phyloP scores from a whole-genome alignment of 2,329 filamentous ascomycete species.

The Nothomitra cinnamomea region DNA sequence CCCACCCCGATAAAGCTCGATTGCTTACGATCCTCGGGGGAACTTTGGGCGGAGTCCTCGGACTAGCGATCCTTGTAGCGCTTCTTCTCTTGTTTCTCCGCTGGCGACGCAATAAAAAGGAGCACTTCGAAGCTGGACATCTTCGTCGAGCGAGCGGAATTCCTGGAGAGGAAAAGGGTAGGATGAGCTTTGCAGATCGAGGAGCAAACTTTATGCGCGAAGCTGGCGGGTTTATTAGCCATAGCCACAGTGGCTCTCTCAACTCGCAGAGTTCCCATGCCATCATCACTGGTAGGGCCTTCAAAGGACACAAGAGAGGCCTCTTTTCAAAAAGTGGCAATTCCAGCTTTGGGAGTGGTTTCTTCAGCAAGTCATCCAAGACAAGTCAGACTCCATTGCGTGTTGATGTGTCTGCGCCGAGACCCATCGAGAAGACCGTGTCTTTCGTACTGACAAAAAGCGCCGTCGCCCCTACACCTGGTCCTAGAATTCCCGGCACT shows the following conservation, averaged over 20 bases:
- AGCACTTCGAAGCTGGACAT: constrained; percentile 31
- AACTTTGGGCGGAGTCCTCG: constrained; percentile 66
- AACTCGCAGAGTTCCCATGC: constrained; percentile 26
- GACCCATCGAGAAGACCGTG: constrained; percentile 27
- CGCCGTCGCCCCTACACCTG: constrained; percentile 20
- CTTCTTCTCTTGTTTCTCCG: constrained; percentile 52
- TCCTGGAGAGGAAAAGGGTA: constrained; percentile 39
- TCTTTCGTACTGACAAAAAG: constrained; percentile 21
- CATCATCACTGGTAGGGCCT: constrained; percentile 22
- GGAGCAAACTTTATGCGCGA: constrained; percentile 35
- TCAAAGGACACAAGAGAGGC: background rate
- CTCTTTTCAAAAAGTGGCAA: constrained; percentile 2
- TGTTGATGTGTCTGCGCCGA: constrained; percentile 14
- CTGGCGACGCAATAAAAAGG: constrained; percentile 39
- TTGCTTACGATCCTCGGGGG: constrained; percentile 48
- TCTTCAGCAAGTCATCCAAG: constrained; percentile 4
- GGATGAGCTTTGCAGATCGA: constrained; percentile 32
- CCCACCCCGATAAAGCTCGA: constrained; percentile 8
- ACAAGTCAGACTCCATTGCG: constrained; percentile 25
- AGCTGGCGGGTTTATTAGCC: constrained; percentile 25
- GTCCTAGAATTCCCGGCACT: background rate
- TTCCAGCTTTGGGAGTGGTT: constrained; percentile 4
- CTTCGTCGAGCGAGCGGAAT: constrained; percentile 26
- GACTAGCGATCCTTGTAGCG: constrained; percentile 52
- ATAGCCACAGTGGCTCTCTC: constrained; percentile 8